Percentiles rank a stretch among this genome's conserved stretches.
phyloP scores from a whole-genome alignment of 2,329 filamentous ascomycete genomes.

The Zarea fungicola region DNA sequence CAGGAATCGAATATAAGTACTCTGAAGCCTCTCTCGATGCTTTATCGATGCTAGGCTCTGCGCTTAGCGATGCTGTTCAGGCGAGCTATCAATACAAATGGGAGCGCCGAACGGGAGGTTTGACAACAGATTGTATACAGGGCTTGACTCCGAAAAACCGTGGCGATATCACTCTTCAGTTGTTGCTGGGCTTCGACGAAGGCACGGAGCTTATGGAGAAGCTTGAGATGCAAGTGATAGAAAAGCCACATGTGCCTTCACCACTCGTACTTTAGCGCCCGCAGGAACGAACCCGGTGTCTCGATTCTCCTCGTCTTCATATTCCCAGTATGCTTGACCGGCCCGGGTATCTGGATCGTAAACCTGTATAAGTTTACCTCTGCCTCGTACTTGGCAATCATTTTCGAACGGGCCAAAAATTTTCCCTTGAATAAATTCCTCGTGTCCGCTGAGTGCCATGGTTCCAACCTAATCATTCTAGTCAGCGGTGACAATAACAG shows the following conservation, averaged over 20 bases:
- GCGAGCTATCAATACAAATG: no score
- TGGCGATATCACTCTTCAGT: not conserved
- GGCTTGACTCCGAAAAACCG: no score
- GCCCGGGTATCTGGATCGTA: not conserved
- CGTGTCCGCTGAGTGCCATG: not conserved
- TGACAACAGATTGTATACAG: no score
- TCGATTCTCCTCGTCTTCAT: not conserved
- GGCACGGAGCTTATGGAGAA: not conserved
- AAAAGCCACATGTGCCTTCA: not conserved
- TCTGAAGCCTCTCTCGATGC: no score
- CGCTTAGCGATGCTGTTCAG: no score
- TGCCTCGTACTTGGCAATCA: not conserved
- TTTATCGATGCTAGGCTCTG: no score
- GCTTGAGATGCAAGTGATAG: not conserved
- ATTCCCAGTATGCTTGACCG: not conserved
- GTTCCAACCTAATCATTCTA: not conserved
- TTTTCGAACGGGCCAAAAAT: not conserved
- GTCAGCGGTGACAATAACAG: not conserved
- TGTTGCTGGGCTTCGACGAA: not conserved
- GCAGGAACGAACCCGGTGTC: not conserved
- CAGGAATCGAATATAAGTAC: no score
- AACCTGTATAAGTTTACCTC: not conserved
- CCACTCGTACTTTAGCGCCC: not conserved
- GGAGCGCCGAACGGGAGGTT: no score
- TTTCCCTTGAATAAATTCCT: not conserved